Base-by-base conservation (phyloP, 805 yeast species). In the Torulaspora franciscae region DNA sequence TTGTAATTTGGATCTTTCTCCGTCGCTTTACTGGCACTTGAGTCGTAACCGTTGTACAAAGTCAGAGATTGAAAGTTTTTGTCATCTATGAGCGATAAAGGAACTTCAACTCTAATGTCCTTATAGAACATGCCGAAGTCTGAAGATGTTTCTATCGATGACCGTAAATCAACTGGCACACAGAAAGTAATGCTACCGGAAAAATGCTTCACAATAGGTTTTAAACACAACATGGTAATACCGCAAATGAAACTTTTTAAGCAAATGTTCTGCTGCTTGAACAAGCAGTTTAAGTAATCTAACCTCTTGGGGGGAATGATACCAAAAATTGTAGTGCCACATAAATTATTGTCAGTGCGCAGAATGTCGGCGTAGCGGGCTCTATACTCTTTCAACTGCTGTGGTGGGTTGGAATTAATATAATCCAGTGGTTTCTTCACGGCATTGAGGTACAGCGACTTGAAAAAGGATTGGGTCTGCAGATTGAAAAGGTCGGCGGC, bases 321-420 rank as follows among this genome's bases (percentile, higher is more conserved):
- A 7, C 65, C 65, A 45, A 60, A 59, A 6, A 62, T 55, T 3
- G 63, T 52, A 9, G 51, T 58, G 10, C 65, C 65, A 43, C 61
- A 61, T 7, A 59, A 36, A 11, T 54, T 47, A 14, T 51, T 48
- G 34, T 48, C 45, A 4, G 46, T 42, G 8, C 36, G 32, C 4
- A 57, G 35, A 2, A 44, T 43, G 27, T 52, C 54, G 8, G 48
- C 41, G 25, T 47, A 36, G 23, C 47, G 37, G 4, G 49, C 36
- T 26, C 44, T 45, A 15, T 45, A 47, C 24, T 33, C 42, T 22
- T 40, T 37, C 22, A 45, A 37, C 32, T 42, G 45, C 29, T 47
- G 45, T 8, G 25, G 32, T n/a, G 44, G 48, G 25, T 38, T 47
- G 11, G 53, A 43, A 22, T 47, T 54, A 14, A 58, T 17, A 15